A percentile compares a stretch with the other conserved stretches of the same genome.
Conservation (phyloP, 768 basidiomycete genomes). For the Pleurotus citrinopileatus region DNA sequence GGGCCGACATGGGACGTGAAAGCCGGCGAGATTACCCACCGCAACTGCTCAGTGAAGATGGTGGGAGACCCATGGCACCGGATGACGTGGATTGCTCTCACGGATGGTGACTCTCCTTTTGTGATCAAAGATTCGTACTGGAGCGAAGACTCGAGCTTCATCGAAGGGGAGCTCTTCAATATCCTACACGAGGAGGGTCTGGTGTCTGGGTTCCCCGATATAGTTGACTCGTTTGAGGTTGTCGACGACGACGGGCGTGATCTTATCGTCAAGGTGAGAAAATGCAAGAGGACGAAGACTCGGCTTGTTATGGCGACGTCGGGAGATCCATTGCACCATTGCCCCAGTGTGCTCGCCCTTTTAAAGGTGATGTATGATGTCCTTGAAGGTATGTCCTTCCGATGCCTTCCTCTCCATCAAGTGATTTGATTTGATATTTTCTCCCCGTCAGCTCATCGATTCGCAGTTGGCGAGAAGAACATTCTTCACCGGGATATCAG, state of each 20-base stretch:
- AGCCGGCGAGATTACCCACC: background rate
- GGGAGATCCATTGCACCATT: background rate
- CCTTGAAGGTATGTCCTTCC: conserved; percentile 5
- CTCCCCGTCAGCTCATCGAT: conserved; percentile 3
- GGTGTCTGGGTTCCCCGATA: background rate
- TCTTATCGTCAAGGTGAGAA: background rate
- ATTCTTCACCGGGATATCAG: conserved; percentile 9
- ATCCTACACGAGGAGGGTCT: background rate
- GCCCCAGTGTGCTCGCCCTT: background rate
- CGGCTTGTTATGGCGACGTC: background rate
- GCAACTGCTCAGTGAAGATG: background rate
- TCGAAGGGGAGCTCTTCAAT: conserved; percentile 1
- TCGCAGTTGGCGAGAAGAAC: background rate
- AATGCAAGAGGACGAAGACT: background rate
- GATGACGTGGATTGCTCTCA: background rate
- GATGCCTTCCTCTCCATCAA: no score
- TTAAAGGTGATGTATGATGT: conserved; percentile 7
- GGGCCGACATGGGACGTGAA: conserved; percentile 1
- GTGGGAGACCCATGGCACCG: conserved; percentile 1
- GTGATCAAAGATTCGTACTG: conserved; percentile 8
- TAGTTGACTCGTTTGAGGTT: background rate
- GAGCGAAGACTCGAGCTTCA: background rate
- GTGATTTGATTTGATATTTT: background rate
- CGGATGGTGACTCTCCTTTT: background rate
- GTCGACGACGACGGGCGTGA: background rate